These are phyloP conservation scores for Umbelopsis sp. DNA, from an alignment of 371 early-diverging fungal species.

Conservation along the genomic window DNA sequence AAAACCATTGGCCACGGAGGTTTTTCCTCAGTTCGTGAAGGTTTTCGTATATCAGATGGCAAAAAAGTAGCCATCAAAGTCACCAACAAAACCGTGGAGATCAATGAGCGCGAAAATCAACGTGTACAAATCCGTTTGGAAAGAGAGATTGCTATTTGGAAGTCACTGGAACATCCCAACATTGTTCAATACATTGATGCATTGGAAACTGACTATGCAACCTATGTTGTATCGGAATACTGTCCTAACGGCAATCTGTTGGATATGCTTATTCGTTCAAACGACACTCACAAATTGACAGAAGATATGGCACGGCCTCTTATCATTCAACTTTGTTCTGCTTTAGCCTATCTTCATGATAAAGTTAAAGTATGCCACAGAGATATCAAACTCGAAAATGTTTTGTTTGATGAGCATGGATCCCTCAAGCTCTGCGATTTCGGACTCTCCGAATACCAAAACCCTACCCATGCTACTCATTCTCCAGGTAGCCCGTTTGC, in stretches of 20 bases:
- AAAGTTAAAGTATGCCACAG: slow-evolving; percentile 79
- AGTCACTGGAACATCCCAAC: slow-evolving; percentile 67
- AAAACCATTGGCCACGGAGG: slow-evolving; percentile 68
- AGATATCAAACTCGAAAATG: slow-evolving; percentile 95
- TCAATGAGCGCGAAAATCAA: slow-evolving; percentile 18
- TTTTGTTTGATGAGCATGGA: slow-evolving; percentile 59
- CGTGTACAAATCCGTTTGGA: slow-evolving; percentile 33
- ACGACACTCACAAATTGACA: slow-evolving; percentile 29
- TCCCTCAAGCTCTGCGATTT: slow-evolving; percentile 89
- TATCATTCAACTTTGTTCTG: slow-evolving; percentile 74
- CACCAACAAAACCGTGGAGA: slow-evolving; percentile 37
- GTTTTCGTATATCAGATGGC: slow-evolving; percentile 37
- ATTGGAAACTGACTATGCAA: slow-evolving; percentile 65
- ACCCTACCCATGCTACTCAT: slow-evolving; percentile 19
- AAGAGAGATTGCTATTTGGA: slow-evolving; percentile 74
- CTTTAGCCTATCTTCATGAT: slow-evolving; percentile 81
- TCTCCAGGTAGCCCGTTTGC: slow-evolving; percentile 16
- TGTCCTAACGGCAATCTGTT: slow-evolving; percentile 63
- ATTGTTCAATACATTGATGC: slow-evolving; percentile 66
- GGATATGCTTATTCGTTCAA: slow-evolving; percentile 34
- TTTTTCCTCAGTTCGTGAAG: slow-evolving; percentile 70
- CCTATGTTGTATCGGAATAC: slow-evolving; percentile 72
- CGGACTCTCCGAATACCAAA: slow-evolving; percentile 72
- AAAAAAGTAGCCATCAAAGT: slow-evolving; percentile 62
- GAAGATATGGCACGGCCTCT: slow-evolving; percentile 53